Percentiles rank a stretch among this genome's conserved stretches.
phyloP scores from a whole-genome alignment of 2,329 filamentous ascomycete species.

The Ustilaginoidea virens region DNA sequence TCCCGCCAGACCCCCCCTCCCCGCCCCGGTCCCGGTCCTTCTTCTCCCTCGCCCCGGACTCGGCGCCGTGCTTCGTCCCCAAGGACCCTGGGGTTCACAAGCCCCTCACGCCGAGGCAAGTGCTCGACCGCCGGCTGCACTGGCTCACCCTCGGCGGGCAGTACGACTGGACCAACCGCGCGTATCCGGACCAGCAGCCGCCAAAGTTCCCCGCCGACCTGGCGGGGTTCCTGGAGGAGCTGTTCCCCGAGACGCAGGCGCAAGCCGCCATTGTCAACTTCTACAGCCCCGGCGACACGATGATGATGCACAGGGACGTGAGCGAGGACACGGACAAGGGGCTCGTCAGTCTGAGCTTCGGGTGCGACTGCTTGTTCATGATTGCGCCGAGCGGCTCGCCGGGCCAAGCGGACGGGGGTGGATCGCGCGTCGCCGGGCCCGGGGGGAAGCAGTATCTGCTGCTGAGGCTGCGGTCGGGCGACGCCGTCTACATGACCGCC shows the following conservation, averaged over 20 bases:
- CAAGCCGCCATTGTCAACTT: constrained; percentile 92
- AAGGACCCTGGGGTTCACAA: constrained; percentile 63
- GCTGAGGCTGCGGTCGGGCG: constrained; percentile 64
- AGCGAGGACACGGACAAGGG: constrained; percentile 70
- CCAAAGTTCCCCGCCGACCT: constrained; percentile 65
- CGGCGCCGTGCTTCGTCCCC: constrained; percentile 43
- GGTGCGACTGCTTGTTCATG: constrained; percentile 82
- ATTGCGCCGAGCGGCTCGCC: constrained; percentile 43
- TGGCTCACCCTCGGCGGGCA: constrained; percentile 94
- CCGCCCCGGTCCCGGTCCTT: constrained; percentile 31
- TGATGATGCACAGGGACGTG: constrained; percentile 88
- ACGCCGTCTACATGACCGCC: constrained; percentile 79
- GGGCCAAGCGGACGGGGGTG: constrained; percentile 10
- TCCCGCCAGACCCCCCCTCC: constrained; percentile 31
- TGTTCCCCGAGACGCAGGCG: constrained; percentile 65
- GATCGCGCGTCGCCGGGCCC: too few relatives aligned
- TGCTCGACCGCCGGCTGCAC: constrained; percentile 67
- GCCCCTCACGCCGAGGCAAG: constrained; percentile 50
- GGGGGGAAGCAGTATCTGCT: constrained; percentile 35
- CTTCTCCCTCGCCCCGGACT: constrained; percentile 33
- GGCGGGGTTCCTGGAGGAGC: constrained; percentile 43
- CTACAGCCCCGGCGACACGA: constrained; percentile 78
- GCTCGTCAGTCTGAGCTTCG: constrained; percentile 73
- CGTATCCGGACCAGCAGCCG: constrained; percentile 54
- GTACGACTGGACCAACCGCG: constrained; percentile 86